Evolutionary conservation across 192 early-diverging fungal genomes (phyloP).

Genomic region (Mortierella claussenii): DNA sequence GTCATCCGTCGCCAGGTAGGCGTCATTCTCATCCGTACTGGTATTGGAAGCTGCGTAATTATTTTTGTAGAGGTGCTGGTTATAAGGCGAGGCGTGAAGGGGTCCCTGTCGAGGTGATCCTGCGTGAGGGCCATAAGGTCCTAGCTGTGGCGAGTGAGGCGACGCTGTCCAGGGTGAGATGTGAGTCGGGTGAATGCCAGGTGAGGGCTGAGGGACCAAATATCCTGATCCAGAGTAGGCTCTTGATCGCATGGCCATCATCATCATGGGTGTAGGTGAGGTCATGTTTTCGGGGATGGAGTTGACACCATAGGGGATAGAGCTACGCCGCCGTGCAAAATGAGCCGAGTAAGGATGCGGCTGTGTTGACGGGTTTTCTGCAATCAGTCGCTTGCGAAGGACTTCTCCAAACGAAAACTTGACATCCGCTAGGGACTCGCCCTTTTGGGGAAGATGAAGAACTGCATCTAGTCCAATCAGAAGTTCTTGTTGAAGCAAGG

Average conservation of each 20-base stretch:
- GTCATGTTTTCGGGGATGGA: conserved; percentile 3
- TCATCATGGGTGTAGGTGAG: conserved; percentile 38
- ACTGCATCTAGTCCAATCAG: conserved; percentile 46
- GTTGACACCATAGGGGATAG: conserved; percentile 8
- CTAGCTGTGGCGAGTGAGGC: conserved; percentile 24
- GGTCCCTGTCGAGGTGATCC: conserved; percentile 33
- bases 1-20: conserved; percentile 42
- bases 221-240: conserved; percentile 46
- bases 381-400: conserved; percentile 47
- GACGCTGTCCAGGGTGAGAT: conserved; percentile 28
- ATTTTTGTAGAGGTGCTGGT: conserved; percentile 18
- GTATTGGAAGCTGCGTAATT: conserved; percentile 37
- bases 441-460: conserved; percentile 45
- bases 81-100: conserved; percentile 26
- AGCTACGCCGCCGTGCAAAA: conserved; percentile 7
- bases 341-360: conserved; percentile 10
- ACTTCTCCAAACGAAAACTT: conserved; percentile 56
- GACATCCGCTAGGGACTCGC: conserved; percentile 54
- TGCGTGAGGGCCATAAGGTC: conserved; percentile 17
- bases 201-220: conserved; percentile 41
- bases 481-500: conserved; percentile 45
- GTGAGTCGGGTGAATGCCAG: conserved; percentile 35
- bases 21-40: conserved; percentile 48
- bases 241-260: conserved; percentile 46
- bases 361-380: conserved; percentile 27